Percentiles rank a stretch among this genome's conserved stretches.
Conservation (phyloP, 306 rosid species). For the Prunus campanulata region DNA sequence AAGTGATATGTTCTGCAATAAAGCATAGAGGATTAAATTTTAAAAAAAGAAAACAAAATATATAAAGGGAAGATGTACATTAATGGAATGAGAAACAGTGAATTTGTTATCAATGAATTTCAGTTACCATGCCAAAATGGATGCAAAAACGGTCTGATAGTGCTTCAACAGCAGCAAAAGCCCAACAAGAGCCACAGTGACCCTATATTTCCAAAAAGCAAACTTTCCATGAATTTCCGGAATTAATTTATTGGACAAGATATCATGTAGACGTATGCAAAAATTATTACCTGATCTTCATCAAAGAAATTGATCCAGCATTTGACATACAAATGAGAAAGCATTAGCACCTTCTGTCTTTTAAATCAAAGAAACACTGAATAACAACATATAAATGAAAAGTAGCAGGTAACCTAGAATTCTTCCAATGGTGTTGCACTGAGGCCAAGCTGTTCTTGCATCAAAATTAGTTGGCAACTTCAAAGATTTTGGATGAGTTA, state of each 20-base stretch:
- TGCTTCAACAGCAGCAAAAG: constrained; percentile 94
- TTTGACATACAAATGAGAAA: constrained; percentile 33
- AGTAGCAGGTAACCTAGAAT: constrained; percentile 59
- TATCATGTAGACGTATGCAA: not conserved
- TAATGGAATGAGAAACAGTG: constrained; percentile 7
- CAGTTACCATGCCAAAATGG: constrained; percentile 55
- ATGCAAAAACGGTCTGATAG: constrained; percentile 90
- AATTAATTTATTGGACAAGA: not conserved
- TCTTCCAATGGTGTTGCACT: constrained; percentile 72
- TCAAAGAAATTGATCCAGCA: constrained; percentile 38
- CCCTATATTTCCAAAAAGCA: constrained; percentile 55
- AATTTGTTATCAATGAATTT: constrained; percentile 7
- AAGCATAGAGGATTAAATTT: constrained; percentile 21
- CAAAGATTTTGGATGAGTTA: constrained; percentile 60
- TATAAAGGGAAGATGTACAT: not conserved
- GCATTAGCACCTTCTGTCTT: constrained; percentile 32
- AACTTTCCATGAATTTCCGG: constrained; percentile 8
- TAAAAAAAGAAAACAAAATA: constrained; percentile 4
- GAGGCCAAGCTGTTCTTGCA: constrained; percentile 89
- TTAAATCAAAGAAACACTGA: constrained; percentile 8
- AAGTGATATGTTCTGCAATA: constrained; percentile 73
- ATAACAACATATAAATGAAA: constrained; percentile 2
- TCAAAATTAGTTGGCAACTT: constrained; percentile 72
- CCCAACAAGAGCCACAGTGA: constrained; percentile 99
- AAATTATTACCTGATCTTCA: constrained; percentile 79